These are phyloP conservation scores for Telopea speciosissima DNA, from an alignment of 177 flowering plant species.

Conservation along the genomic window DNA sequence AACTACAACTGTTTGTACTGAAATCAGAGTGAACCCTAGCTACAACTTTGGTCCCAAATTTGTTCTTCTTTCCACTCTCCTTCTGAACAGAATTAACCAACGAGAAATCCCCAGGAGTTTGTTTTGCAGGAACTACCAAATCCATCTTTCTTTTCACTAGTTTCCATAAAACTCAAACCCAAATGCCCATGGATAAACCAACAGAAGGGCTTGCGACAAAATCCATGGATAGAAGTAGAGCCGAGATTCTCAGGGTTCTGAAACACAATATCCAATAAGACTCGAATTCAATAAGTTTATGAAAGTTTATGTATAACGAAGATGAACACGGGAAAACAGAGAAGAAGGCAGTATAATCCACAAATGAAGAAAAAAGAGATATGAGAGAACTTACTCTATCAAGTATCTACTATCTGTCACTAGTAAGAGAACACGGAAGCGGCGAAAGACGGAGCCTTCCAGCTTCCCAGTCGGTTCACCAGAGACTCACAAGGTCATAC, in stretches of 20 bases:
- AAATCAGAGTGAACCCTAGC: conserved; percentile 14
- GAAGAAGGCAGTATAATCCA: not conserved
- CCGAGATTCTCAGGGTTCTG: not conserved
- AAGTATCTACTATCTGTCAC: not conserved
- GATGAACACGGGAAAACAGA: not conserved
- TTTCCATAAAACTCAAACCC: conserved; percentile 6
- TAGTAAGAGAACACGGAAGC: not conserved
- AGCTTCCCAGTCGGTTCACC: too few species aligned
- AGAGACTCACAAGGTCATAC: too few species aligned
- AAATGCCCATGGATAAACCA: conserved; percentile 3
- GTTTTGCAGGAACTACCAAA: conserved; percentile 31
- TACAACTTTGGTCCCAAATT: conserved; percentile 15
- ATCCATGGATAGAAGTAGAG: not conserved
- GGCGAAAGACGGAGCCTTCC: not conserved
- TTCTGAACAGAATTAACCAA: conserved; percentile 25
- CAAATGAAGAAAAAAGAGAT: not conserved
- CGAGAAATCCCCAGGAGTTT: conserved; percentile 42
- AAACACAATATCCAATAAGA: not conserved
- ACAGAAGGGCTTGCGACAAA: conserved; percentile 1
- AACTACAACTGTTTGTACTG: conserved; percentile 10
- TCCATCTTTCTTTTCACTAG: conserved; percentile 30
- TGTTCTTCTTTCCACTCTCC: conserved; percentile 2
- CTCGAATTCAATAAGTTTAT: not conserved
- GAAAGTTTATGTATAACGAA: not conserved
- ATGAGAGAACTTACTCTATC: conserved; percentile 10